These are phyloP conservation scores for Fraxinus sp. DNA, from an alignment of 305 asterid species.

Conservation along the genomic window DNA sequence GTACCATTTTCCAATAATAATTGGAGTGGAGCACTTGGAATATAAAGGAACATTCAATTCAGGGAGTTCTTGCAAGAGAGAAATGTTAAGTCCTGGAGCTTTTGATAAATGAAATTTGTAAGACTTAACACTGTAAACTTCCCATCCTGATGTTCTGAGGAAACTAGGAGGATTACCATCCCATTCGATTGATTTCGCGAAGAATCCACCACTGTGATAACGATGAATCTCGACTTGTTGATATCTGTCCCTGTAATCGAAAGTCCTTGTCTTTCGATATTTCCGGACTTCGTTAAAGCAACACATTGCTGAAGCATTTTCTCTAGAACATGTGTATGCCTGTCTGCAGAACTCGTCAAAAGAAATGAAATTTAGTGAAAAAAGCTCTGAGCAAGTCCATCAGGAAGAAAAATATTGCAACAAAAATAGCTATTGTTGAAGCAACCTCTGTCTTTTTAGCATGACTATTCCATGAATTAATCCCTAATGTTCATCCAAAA, in stretches of 20 bases:
- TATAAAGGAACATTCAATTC: slow-evolving; percentile 41
- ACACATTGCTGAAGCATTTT: slow-evolving; percentile 48
- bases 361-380: not conserved
- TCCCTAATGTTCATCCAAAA: not conserved
- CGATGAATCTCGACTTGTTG: slow-evolving; percentile 69
- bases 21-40: slow-evolving; percentile 50
- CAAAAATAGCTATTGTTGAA: not conserved
- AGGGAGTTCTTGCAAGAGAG: slow-evolving; percentile 39
- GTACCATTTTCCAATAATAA: slow-evolving; percentile 64
- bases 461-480: not conserved
- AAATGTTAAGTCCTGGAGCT: slow-evolving; percentile 44
- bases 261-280: slow-evolving; percentile 44
- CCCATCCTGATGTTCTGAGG: slow-evolving; percentile 69
- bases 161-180: slow-evolving; percentile 74
- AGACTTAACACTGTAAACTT: slow-evolving; percentile 40
- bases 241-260: slow-evolving; percentile 63
- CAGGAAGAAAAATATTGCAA: not conserved
- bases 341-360: slow-evolving; percentile 37
- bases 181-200: slow-evolving; percentile 62
- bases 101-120: slow-evolving; percentile 40
- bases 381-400: not conserved
- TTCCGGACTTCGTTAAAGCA: slow-evolving; percentile 37
- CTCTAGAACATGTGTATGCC: slow-evolving; percentile 61
- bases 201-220: slow-evolving; percentile 54
- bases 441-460: not conserved